These are phyloP conservation scores for Mortierella sp. DNA, from an alignment of 371 early-diverging fungal species.

Conservation along the genomic window DNA sequence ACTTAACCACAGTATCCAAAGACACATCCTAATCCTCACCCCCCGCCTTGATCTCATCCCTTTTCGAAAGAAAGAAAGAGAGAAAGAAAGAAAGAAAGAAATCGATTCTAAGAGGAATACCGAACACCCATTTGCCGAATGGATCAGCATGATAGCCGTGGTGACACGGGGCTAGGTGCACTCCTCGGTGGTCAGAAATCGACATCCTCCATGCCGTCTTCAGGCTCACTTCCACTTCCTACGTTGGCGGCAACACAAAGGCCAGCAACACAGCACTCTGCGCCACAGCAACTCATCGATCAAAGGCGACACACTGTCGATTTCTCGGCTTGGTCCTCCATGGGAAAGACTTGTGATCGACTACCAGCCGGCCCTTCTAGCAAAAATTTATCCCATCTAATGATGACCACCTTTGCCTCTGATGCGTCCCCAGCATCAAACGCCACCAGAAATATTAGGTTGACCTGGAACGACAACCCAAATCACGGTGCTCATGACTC, in stretches of 20 bases:
- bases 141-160: constrained; percentile 9
- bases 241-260: not conserved
- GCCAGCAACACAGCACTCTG: not conserved
- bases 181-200: not conserved
- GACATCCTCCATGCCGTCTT: not conserved
- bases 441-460: not conserved
- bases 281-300: constrained; percentile 16
- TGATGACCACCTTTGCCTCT: not conserved
- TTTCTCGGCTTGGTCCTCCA: constrained; percentile 18
- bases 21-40: not conserved
- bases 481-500: not conserved
- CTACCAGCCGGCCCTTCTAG: not conserved
- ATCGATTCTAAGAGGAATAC: not conserved
- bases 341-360: not conserved
- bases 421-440: constrained; percentile 1
- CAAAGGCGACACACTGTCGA: constrained; percentile 33
- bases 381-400: not conserved
- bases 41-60: not conserved
- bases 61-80: not conserved
- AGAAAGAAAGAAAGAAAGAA: not conserved
- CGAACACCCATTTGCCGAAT: not conserved
- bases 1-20: not conserved
- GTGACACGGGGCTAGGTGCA: not conserved
- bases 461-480: not conserved
- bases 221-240: not conserved